Base-by-base conservation (phyloP, 2,329 filamentous ascomycete genomes). In the Aspergillus quadricinctus region DNA sequence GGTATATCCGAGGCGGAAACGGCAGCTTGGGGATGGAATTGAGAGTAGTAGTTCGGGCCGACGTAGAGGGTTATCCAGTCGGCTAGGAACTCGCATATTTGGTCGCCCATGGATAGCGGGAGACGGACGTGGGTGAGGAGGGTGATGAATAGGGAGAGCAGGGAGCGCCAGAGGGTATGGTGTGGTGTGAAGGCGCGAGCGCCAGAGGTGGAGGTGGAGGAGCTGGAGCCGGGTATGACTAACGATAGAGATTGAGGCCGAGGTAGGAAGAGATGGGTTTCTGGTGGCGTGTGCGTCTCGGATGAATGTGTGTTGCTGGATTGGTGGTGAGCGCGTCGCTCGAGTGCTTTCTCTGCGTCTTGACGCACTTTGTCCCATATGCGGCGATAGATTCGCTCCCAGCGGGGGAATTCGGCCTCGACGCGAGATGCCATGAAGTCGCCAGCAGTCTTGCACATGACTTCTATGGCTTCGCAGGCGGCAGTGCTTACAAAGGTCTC, bases 371-470 rank as follows among this genome's bases (percentile, higher is more conserved):
- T 69, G 21, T 67, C 62, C 75, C 74, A 77, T 19, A 61, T 68
- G 2, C 66, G 66, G 5, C 60, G 65, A 65, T 78, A 79, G 1
- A 79, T 62, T 7, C 69, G 69, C 41, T 74, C 69, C 70, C 77
- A 74, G 50, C 74, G 71, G 1, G 74, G 65, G 56, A 76, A 97
- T 56, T 91, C 86, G 4, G 83, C 84, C 69, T 88, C 85, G 59
- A 97, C 83, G 6, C 94, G 81, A 0, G 84, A 85, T 35, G 82
- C 80, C 74, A 97, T 84, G 68, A 99, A 99, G 58, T 91, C 86
- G 0, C 92, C 90, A 0, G 90, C 90, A 49, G 83, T 78, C 55
- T 78, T 76, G 68, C 90, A 95, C 55, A 97, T 80, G 10, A 81
- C 77, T 2, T 78, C 78, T 3, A 97, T 78, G 0, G 90, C 83